These are phyloP conservation scores for Penicillium sp. DNA, from an alignment of 2,329 filamentous ascomycete species.

Conservation along the genomic window DNA sequence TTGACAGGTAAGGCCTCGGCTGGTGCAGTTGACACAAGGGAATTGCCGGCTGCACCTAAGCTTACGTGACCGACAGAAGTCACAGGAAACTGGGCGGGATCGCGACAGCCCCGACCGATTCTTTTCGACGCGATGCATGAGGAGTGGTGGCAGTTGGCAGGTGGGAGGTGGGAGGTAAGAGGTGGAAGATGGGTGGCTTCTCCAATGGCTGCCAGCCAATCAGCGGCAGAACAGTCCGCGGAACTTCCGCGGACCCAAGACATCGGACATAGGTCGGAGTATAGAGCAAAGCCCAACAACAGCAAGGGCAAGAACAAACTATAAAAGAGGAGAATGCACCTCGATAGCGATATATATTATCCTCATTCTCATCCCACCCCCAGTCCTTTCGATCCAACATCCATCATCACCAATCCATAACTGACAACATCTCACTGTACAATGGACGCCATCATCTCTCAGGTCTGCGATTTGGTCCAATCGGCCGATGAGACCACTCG, in stretches of 20 bases:
- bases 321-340: too few species aligned
- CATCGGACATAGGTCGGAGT: neutral
- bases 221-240: slow-evolving; percentile 11
- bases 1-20: slow-evolving; percentile 33
- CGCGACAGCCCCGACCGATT: slow-evolving; percentile 12
- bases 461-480: slow-evolving; percentile 22
- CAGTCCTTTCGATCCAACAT: too few species aligned
- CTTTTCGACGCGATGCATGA: slow-evolving; percentile 20
- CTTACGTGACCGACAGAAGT: slow-evolving; percentile 45
- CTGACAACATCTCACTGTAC: neutral
- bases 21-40: slow-evolving; percentile 54
- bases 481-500: slow-evolving; percentile 24
- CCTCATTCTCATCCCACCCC: too few species aligned
- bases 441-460: slow-evolving; percentile 25
- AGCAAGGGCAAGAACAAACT: neutral
- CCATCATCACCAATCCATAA: too few species aligned
- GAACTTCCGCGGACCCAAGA: slow-evolving; percentile 20
- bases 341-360: too few species aligned
- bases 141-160: neutral
- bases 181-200: neutral
- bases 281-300: too few species aligned
- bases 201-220: slow-evolving; percentile 12
- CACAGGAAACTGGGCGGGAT: slow-evolving; percentile 38
- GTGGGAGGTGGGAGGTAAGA: neutral
- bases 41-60: slow-evolving; percentile 57